Percentiles rank a stretch among this genome's conserved stretches.
Evolutionary conservation across 306 rosid species (phyloP).

Genomic region (Citrullus amarus): DNA sequence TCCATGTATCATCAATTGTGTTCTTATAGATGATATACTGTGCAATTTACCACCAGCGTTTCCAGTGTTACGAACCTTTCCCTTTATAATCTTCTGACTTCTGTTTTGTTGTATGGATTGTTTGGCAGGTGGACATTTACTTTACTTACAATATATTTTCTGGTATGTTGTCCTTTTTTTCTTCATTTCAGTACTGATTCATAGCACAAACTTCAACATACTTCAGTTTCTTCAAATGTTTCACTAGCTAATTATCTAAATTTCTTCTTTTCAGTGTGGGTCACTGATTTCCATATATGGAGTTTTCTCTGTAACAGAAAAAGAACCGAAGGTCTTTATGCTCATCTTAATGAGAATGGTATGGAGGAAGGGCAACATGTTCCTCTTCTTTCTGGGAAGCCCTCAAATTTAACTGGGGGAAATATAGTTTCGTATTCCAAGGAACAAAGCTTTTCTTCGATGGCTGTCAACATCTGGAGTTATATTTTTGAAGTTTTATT

Average conservation of each 20-base stretch:
- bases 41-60: background rate
- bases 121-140: constrained; percentile 72
- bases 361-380: constrained; percentile 41
- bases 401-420: constrained; percentile 16
- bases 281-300: constrained; percentile 50
- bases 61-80: background rate
- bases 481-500: constrained; percentile 5
- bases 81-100: constrained; percentile 14
- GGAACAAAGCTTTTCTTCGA: background rate
- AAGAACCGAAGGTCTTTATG: constrained; percentile 5
- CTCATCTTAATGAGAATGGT: constrained; percentile 16
- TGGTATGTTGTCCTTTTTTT: constrained; percentile 33
- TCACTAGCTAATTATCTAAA: background rate
- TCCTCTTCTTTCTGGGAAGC: constrained; percentile 27
- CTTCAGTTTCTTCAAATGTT: background rate
- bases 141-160: constrained; percentile 57
- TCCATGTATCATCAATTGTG: background rate
- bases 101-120: background rate
- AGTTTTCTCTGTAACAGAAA: constrained; percentile 27
- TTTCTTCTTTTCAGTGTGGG: constrained; percentile 37
- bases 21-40: background rate
- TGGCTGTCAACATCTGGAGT: background rate
- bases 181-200: background rate
- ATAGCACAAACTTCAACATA: background rate
- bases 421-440: constrained; percentile 15